These are phyloP conservation scores for Sordariomycetes sp. DNA, from an alignment of 2,329 filamentous ascomycete genomes.

Conservation along the genomic window DNA sequence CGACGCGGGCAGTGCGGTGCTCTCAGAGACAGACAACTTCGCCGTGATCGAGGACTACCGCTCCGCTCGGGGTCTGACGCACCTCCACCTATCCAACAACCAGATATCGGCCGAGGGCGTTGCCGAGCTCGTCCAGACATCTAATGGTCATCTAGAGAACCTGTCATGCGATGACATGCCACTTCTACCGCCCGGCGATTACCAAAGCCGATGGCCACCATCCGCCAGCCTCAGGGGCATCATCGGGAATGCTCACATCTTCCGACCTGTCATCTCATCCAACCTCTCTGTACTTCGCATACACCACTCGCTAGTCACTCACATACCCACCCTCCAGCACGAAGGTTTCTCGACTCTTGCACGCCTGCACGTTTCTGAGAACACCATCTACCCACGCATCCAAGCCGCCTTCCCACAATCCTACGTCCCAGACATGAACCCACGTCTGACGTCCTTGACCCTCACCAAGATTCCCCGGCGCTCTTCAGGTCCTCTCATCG, in stretches of 20 bases:
- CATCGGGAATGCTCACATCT: conserved; percentile 33
- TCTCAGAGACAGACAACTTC: conserved; percentile 12
- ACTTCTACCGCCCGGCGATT: conserved; percentile 13
- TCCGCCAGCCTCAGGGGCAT: conserved; percentile 29
- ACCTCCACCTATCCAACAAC: conserved; percentile 44
- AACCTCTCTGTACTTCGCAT: conserved; percentile 43
- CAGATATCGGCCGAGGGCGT: conserved; percentile 33
- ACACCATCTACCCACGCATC: conserved; percentile 28
- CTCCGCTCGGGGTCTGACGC: conserved; percentile 31
- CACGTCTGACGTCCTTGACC: conserved; percentile 41
- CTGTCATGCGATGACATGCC: conserved; percentile 39
- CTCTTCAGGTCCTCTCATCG: conserved; percentile 39
- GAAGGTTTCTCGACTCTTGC: conserved; percentile 24
- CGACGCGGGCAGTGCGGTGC: conserved; percentile 12
- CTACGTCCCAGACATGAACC: conserved; percentile 47
- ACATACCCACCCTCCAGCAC: conserved; percentile 34
- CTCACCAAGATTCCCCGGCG: conserved; percentile 45
- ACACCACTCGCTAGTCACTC: conserved; percentile 53
- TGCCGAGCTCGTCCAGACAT: conserved; percentile 29
- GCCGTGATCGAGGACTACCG: conserved; percentile 11
- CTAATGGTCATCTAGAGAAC: conserved; percentile 38
- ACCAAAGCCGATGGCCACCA: conserved; percentile 14
- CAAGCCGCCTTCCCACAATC: conserved; percentile 35
- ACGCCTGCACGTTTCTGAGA: conserved; percentile 34
- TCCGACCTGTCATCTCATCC: conserved; percentile 43